Conservation (phyloP, 306 rosid species). For the cucumber (Cucumis sativus) region Cucumber_9930_V3 NC_026659.2:22169001-22169500, state of each 20-base stretch:
- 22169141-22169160: constrained; percentile 20
- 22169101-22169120: constrained; percentile 15
- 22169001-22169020: constrained; percentile 67
- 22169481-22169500: neutral
- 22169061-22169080: neutral
- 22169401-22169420: too few species aligned
- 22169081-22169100: neutral
- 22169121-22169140: constrained; percentile 18
- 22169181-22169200: neutral
- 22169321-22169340: neutral
- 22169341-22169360: neutral
- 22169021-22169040: constrained; percentile 26
- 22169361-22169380: too few species aligned
- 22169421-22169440: neutral
- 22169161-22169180: constrained; percentile 11
- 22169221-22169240: neutral
- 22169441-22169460: neutral
- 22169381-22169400: too few species aligned
- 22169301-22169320: neutral
- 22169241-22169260: neutral
- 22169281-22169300: neutral
- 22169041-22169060: neutral
- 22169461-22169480: neutral
- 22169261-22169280: neutral
- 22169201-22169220: neutral